phyloP scores from a whole-genome alignment of 1,284 basidiomycete species.

The Puccinia brachypodii region DNA sequence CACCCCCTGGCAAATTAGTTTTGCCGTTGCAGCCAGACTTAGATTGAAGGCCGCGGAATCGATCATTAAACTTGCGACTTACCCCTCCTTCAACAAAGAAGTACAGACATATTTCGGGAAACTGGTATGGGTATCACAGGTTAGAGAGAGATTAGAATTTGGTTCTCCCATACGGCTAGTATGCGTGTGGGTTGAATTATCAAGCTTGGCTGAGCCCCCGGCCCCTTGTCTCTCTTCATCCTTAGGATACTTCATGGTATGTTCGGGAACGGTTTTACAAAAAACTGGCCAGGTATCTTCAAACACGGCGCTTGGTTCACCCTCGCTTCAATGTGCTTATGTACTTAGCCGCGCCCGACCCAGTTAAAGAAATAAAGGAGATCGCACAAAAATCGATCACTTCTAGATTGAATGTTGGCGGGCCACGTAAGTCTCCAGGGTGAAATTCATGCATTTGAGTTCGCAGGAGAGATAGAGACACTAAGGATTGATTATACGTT shows the following conservation, averaged over 20 bases:
- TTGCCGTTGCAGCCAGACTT: conserved; percentile 59
- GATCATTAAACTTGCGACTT: conserved; percentile 74
- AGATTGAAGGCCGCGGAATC: conserved; percentile 78
- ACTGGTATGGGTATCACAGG: conserved; percentile 76
- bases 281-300: conserved; percentile 69
- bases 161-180: neutral
- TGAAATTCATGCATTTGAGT: neutral
- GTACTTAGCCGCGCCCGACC: conserved; percentile 87
- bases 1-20: conserved; percentile 26
- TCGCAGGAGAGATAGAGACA: neutral
- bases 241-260: conserved; percentile 79
- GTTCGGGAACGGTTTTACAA: conserved; percentile 76
- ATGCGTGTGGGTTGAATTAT: neutral
- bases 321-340: conserved; percentile 77
- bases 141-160: conserved; percentile 54
- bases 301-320: conserved; percentile 55
- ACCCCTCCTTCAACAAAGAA: conserved; percentile 65
- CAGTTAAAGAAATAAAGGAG: conserved; percentile 70
- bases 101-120: conserved; percentile 68
- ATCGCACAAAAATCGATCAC: conserved; percentile 64
- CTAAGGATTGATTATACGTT: conserved; percentile 25
- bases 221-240: neutral
- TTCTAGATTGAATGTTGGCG: conserved; percentile 61
- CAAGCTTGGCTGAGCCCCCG: conserved; percentile 37
- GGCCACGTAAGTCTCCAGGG: conserved; percentile 47